phyloP scores from a whole-genome alignment of 805 yeast genomes.

The Pichia californica region DNA sequence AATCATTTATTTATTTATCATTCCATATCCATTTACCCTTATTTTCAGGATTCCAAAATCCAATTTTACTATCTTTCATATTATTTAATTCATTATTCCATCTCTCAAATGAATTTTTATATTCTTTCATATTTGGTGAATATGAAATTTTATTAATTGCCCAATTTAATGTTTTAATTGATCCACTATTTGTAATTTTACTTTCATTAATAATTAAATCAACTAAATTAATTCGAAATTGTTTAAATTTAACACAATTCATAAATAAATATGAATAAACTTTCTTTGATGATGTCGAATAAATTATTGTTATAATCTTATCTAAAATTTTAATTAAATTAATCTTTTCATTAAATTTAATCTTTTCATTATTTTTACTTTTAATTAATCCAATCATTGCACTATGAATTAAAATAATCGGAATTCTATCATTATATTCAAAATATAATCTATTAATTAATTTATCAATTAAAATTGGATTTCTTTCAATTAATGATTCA shows the following conservation, averaged over 20 bases:
- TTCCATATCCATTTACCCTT: slow-evolving; percentile 4
- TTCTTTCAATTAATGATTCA: slow-evolving; percentile 11
- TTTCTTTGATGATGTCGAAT: slow-evolving; percentile 10
- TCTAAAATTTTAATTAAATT: slow-evolving; percentile 19
- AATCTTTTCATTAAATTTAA: slow-evolving; percentile 16
- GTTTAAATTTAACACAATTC: slow-evolving; percentile 12
- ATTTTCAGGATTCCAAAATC: slow-evolving; percentile 21
- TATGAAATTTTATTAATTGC: slow-evolving; percentile 20
- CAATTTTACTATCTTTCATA: slow-evolving; percentile 19
- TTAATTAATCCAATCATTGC: slow-evolving; percentile 20
- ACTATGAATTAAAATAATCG: slow-evolving; percentile 22
- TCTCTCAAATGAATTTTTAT: slow-evolving; percentile 10
- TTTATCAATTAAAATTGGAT: slow-evolving; percentile 14
- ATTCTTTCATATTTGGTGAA: slow-evolving; percentile 8
- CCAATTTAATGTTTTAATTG: slow-evolving; percentile 20
- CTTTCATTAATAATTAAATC: slow-evolving; percentile 21
- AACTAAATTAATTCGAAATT: slow-evolving; percentile 15
- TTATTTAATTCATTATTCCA: slow-evolving; percentile 20
- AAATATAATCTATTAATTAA: slow-evolving; percentile 14
- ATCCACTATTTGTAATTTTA: slow-evolving; percentile 15
- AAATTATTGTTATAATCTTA: slow-evolving; percentile 17
- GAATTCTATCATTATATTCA: slow-evolving; percentile 21
- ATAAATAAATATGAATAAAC: slow-evolving; percentile 12
- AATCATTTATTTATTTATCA: not conserved
- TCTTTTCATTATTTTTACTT: slow-evolving; percentile 1